These are phyloP conservation scores for Batrachochytrium dendrobatidis DNA, from an alignment of 371 early-diverging fungal genomes.

Conservation along the genomic window DNA sequence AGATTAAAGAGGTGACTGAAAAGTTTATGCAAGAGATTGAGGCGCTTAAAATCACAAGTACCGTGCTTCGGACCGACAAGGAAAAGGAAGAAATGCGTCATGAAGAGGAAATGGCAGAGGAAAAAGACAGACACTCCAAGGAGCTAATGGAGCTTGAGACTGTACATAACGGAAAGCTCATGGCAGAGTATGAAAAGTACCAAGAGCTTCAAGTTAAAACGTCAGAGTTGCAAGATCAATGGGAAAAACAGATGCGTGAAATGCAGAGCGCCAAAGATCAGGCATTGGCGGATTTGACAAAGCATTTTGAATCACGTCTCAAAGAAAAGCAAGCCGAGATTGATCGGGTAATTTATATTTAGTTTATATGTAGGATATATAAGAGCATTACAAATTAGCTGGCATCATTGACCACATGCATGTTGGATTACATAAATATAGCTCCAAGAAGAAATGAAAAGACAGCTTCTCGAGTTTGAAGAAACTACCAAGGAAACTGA, in stretches of 20 bases:
- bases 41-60: slow-evolving; percentile 39
- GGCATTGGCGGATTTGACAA: slow-evolving; percentile 37
- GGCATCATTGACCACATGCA: no score
- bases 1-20: slow-evolving; percentile 46
- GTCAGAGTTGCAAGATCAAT: slow-evolving; percentile 36
- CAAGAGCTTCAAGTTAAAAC: slow-evolving; percentile 39
- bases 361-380: not conserved
- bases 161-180: slow-evolving; percentile 38
- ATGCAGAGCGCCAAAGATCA: slow-evolving; percentile 35
- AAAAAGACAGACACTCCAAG: slow-evolving; percentile 35
- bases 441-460: slow-evolving; percentile 43
- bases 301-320: slow-evolving; percentile 37
- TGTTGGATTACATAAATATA: slow-evolving; percentile 6
- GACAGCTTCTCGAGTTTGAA: slow-evolving; percentile 39
- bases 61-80: slow-evolving; percentile 45
- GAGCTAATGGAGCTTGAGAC: slow-evolving; percentile 44
- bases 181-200: slow-evolving; percentile 53
- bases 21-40: slow-evolving; percentile 51
- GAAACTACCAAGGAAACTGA: slow-evolving; percentile 47
- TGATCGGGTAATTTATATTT: slow-evolving; percentile 27
- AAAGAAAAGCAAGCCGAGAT: slow-evolving; percentile 45
- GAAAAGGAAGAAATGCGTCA: slow-evolving; percentile 45
- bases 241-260: slow-evolving; percentile 44
- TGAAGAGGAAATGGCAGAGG: slow-evolving; percentile 42
- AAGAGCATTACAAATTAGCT: not conserved